Evolutionary conservation across 129 eudicot genomes (phyloP), one percentile per base, ranked within the genome.

Genomic region (Artemisia tridentata): DNA sequence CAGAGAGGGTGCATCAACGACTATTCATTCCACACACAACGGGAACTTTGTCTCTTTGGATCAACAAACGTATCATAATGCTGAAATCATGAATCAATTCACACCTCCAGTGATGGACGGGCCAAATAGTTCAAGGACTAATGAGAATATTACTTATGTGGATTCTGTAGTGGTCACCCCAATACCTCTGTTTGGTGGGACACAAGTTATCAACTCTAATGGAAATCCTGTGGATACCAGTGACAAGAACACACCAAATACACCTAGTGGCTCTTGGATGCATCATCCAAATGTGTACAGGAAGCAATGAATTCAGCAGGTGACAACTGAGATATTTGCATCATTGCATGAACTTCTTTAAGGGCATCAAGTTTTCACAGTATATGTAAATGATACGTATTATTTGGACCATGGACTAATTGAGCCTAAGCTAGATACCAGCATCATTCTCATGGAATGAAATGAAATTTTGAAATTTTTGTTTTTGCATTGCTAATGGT

Each of bases 41-140:
- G 71, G 31, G 27, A 62, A 73, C 57, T 60, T 63, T 43, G 68
- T 63, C 43, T 45, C 69, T 19, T 77, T 47, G 47, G 52, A 81
- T 15, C 80, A 75, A 18, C 84, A 83, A 27, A 55, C 77, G 69
- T 75, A 65, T 67, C 59, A 18, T 25, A 74, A 63, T 67, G 62
- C 51, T 73, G 68, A 63, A 63, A 12, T 27, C 15, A 68, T 47
- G 45, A 34, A 65, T 68, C 76, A 66, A n/a, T 53, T 78, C 53
- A 48, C 80, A 52, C 64, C 78, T 61, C 65, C 70, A 38, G 49
- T 47, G 76, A 72, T 60, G 70, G 63, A 18, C 70, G 27, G 52
- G 64, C 60, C 66, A 57, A 52, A 18, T 46, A 25, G 49, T 11
- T 66, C 73, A 46, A 54, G 58, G 13, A 38, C 34, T 45, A 19